A percentile compares a stretch with the other conserved stretches of the same genome.
phyloP scores from a whole-genome alignment of 228 moss, liverwort and hornwort species.

The Sphagnum fallax region DNA sequence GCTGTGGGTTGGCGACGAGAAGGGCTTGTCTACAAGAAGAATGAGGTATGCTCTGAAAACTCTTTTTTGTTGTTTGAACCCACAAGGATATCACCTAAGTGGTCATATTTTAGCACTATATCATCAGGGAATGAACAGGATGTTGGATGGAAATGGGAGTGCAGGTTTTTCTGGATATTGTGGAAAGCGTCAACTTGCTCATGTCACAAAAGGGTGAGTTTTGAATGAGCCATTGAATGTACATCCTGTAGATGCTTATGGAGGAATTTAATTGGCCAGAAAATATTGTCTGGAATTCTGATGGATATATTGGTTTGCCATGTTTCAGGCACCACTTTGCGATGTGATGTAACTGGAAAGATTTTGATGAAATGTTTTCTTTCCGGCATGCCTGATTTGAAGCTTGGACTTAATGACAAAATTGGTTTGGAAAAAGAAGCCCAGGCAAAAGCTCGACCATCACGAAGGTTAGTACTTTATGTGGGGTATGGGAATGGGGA shows the following conservation, averaged over 20 bases:
- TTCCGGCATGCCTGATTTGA: constrained; percentile 99
- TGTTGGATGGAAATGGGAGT: neutral
- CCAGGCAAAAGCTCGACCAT: constrained; percentile 91
- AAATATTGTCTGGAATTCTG: too few species aligned
- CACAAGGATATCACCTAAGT: too few species aligned
- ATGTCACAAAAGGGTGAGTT: constrained; percentile 93
- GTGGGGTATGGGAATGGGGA: too few species aligned
- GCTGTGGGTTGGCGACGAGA: constrained; percentile 99
- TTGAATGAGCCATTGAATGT: neutral
- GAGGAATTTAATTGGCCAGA: too few species aligned
- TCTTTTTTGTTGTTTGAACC: too few species aligned
- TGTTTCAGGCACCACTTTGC: constrained; percentile 73
- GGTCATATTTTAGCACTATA: too few species aligned
- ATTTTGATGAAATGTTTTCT: constrained; percentile 99
- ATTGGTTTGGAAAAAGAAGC: constrained; percentile 98
- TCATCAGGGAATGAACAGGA: too few species aligned
- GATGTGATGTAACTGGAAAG: constrained; percentile 98
- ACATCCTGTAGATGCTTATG: too few species aligned
- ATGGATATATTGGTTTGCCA: neutral
- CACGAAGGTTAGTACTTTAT: constrained; percentile 55
- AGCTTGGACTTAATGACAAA: constrained; percentile 96
- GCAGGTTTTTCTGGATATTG: constrained; percentile 97
- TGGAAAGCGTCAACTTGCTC: constrained; percentile 96
- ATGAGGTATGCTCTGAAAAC: constrained; percentile 48
- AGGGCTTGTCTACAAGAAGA: constrained; percentile 98